A percentile compares a stretch with the other conserved stretches of the same genome.
phyloP scores from a whole-genome alignment of 2,329 filamentous ascomycete genomes.

The Aschersonia sp. region DNA sequence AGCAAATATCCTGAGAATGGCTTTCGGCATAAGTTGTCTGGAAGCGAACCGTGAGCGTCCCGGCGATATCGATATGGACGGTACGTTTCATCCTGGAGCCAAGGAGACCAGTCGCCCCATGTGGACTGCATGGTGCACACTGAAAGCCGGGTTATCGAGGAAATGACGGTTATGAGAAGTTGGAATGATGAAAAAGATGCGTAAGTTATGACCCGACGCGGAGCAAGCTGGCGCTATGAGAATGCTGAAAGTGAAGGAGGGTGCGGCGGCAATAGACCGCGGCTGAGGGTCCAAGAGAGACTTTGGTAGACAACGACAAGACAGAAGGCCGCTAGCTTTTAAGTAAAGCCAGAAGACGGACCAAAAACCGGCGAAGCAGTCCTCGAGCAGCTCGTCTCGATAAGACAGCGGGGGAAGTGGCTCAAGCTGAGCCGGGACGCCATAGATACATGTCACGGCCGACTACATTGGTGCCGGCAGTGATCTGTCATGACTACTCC shows the following conservation, averaged over 20 bases:
- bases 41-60: conserved; percentile 1
- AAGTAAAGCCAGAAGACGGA: conserved; percentile 1
- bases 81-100: conserved; percentile 7
- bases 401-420: neutral
- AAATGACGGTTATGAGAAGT: neutral
- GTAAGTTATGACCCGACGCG: neutral
- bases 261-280: neutral
- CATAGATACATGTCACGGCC: neutral
- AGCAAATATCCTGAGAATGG: neutral
- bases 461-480: neutral
- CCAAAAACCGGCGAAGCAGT: neutral
- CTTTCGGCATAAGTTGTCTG: neutral
- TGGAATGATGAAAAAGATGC: neutral
- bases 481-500: neutral
- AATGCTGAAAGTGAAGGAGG: neutral
- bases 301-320: conserved; percentile 5
- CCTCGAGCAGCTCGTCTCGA: neutral
- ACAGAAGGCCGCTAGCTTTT: neutral
- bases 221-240: neutral
- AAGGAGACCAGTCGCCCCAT: conserved; percentile 14
- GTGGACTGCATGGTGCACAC: conserved; percentile 1
- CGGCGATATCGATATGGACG: conserved; percentile 12
- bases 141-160: neutral
- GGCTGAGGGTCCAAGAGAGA: conserved; percentile 4
- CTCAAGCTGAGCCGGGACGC: neutral